Evolutionary conservation across 2,329 filamentous ascomycete species (phyloP), one percentile per base, ranked within the genome.

Genomic region (Colletotrichum sojae): DNA sequence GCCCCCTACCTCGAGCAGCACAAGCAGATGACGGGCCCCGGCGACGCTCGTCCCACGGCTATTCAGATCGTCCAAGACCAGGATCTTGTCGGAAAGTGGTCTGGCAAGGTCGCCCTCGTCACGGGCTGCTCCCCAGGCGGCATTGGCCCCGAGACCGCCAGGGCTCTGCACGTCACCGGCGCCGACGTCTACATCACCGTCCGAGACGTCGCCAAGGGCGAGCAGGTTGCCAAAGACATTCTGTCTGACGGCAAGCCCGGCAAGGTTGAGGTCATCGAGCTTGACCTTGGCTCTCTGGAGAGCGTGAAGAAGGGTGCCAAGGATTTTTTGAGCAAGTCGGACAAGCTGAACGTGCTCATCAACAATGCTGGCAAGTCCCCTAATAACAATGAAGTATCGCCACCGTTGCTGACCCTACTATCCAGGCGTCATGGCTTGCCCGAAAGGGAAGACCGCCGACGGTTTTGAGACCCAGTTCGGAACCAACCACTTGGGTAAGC

Each of bases 401-500:
- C 9, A 18, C 10, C 16, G 13, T n/a, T 13, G 10, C 48, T 67
- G 18, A 66, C 22, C 6, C 15, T 9, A 4, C 5, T 0, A 10
- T n/a, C 4, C 20, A 69, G 65, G 49, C 40, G 55, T 65, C 55
- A 69, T 69, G 55, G 56, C 61, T 4, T 57, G 71, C 12, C 72
- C 70, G 15, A 63, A 71, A 36, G 57, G 56, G 5, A 75, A 68
- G 18, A 73, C 72, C 5, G 59, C 43, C 0, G 75, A 76, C n/a
- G 75, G 74, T 12, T 71, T 73, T 39, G 76, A 77, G 71, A 74
- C 74, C 0, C 86, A 89, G 64, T 84, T 89, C 67, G 86, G 81
- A 40, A 83, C 81, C 6, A 88, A 89, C 73, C 83, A 89, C 72
- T 76, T 90, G 2, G 81, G 64, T 67, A 67, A 22, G 58, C 27